Base-by-base conservation (phyloP, 78 protist species). In the Speleostelium caveatum region DNA sequence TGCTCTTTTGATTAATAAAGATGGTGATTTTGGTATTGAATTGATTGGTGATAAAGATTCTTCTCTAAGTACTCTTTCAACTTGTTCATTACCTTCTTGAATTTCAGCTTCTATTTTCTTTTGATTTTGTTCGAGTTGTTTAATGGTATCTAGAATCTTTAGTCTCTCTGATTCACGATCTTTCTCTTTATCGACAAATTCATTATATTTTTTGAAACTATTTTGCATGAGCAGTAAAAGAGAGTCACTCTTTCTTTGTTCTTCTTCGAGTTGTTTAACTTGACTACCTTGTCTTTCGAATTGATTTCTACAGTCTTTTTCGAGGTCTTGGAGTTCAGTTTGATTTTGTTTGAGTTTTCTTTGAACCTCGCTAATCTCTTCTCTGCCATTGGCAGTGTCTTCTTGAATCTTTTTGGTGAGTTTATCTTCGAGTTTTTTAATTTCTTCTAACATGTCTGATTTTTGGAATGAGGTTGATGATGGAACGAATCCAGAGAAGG, bases 11-110 rank as follows among this genome's bases (percentile, higher is more conserved):
- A 73, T 42, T 22, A 62, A 5, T 1, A 83, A 61, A n/a, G n/a
- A n/a, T 69, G 91, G 91, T 45, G 91, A 83, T 42, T 58, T 51
- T 63, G 71, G 73, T 4, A 63, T 14, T 21, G 86, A 76, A 10
- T 24, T 5, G 14, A 72, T 72, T 30, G 86, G 73, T 12, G 73
- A 45, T 3, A 53, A 14, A 36, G 75, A 53, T 49, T 83, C 91
- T 12, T 83, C 91, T 28, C 91, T n/a, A 24, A 83, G 39, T n/a
- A 60, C 91, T 45, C 91, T 58, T 59, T 83, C 91, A 33, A 83
- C 91, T 45, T 83, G 91, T 69, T 83, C 91, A 42, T 83, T 83
- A 56, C 91, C 91, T n/a, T 83, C 91, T 33, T 73, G 78, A 83
- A 83, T 83, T 51, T 83, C 91, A 4, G 91, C 91, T 33, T 67